Base-by-base conservation (phyloP, 2,329 filamentous ascomycete genomes). In the Colletotrichum tamarilloi region DNA sequence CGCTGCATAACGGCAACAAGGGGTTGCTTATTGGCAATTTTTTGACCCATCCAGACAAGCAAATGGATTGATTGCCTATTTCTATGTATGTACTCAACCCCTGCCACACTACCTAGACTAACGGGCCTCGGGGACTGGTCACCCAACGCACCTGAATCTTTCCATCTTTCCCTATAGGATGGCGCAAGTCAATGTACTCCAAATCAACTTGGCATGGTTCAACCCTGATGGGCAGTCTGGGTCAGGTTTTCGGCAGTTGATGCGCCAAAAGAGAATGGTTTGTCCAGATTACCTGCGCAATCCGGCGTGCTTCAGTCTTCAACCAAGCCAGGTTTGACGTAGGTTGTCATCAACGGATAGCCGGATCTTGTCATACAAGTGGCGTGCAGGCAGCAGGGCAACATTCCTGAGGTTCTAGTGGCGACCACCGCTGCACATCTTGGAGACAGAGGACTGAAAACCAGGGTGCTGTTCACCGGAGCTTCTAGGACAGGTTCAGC, bases 201-300 rank as follows among this genome's bases (percentile, higher is more conserved):
- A 38, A 19, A n/a, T 66, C 35, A 28, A 35, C 60, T 24, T 5
- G 24, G 35, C 60, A 52, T 52, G 60, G 38, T 28, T 7, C 38
- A 69, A 46, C 67, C 60, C 38, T 65, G 67, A 52, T 12, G 24
- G 5, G 22, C 22, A 7, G 19, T 57, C 46, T 38, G 24, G 26
- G 38, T n/a, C 35, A 26, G 19, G 32, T 26, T n/a, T 69, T 69
- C 60, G 52, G 52, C 59, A 65, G 49, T 58, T 65, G 28, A 6
- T n/a, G 52, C 22, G 28, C 24, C 26, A 26, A n/a, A 14, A 5
- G 19, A 49, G 19, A 49, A n/a, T 4, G 19, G 19, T 8, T 19
- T n/a, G 38, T 11, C 19, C 42, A 49, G 42, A 49, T 22, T n/a
- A 22, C 42, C 16, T 49, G 19, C 42, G 8, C 42, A 49, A 49